These are phyloP conservation scores for Lachancea lanzarotensis DNA, from an alignment of 805 yeast species.

Conservation along the genomic window DNA sequence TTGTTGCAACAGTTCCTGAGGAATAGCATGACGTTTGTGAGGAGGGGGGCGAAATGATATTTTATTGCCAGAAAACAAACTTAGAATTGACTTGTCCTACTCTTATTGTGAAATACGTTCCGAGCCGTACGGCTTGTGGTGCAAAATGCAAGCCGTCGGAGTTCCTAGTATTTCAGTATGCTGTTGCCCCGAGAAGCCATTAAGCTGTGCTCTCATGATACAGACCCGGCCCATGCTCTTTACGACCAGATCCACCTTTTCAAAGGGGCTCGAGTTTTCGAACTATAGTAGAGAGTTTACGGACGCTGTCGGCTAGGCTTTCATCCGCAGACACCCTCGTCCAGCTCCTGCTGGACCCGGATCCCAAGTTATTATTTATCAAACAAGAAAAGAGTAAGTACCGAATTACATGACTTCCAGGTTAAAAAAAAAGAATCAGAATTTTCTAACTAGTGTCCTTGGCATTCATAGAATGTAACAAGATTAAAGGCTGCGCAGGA, in stretches of 20 bases:
- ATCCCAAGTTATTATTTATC: background rate
- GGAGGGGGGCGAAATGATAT: too few relatives aligned
- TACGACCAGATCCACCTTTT: conserved; percentile 6
- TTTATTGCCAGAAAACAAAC: too few relatives aligned
- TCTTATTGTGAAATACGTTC: conserved; percentile 4
- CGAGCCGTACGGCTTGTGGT: conserved; percentile 5
- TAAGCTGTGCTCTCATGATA: background rate
- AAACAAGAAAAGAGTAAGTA: background rate
- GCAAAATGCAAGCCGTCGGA: background rate
- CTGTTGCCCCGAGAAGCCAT: conserved; percentile 3
- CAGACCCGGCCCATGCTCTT: conserved; percentile 3
- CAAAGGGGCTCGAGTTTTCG: background rate
- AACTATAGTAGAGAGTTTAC: background rate
- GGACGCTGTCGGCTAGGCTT: background rate
- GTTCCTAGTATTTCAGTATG: conserved; percentile 5
- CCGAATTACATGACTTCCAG: conserved; percentile 3
- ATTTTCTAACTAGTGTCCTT: conserved; percentile 33
- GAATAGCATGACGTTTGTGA: too few relatives aligned
- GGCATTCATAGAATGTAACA: conserved; percentile 33
- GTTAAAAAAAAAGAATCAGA: conserved; percentile 31
- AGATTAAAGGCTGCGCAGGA: conserved; percentile 34
- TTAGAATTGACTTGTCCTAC: too few relatives aligned
- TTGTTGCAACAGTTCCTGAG: too few relatives aligned
- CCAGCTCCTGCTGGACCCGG: conserved; percentile 1
- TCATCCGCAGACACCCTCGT: background rate